These are phyloP conservation scores for Russula emetica DNA, from an alignment of 768 basidiomycete species.

Conservation along the genomic window DNA sequence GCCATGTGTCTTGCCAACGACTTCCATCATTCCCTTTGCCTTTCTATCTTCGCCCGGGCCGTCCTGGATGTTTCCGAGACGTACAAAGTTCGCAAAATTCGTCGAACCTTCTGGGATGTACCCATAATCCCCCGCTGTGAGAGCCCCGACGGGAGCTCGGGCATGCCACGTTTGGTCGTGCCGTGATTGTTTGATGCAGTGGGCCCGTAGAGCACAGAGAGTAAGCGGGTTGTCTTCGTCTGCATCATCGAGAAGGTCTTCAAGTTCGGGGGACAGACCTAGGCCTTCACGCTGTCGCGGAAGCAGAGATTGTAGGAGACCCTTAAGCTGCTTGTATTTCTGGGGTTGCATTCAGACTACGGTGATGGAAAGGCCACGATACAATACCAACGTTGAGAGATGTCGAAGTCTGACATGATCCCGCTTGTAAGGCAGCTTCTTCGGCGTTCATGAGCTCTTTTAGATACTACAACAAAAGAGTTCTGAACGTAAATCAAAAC, in stretches of 20 bases:
- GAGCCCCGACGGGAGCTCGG: slow-evolving; percentile 14
- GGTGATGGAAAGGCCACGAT: neutral
- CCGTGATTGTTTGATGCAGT: slow-evolving; percentile 13
- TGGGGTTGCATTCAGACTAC: neutral
- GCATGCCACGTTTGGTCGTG: slow-evolving; percentile 25
- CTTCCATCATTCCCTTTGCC: neutral
- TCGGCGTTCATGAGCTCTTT: slow-evolving; percentile 23
- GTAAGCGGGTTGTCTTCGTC: slow-evolving; percentile 19
- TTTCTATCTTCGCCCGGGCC: neutral
- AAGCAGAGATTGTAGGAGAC: slow-evolving; percentile 24
- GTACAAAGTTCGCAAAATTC: slow-evolving; percentile 21
- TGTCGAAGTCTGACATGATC: neutral
- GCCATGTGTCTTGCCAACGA: slow-evolving; percentile 17
- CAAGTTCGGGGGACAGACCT: slow-evolving; percentile 16
- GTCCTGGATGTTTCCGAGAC: slow-evolving; percentile 22
- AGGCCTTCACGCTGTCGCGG: slow-evolving; percentile 17
- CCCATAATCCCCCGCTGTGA: slow-evolving; percentile 23
- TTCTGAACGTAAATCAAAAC: neutral
- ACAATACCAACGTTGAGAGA: slow-evolving; percentile 8
- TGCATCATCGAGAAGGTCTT: slow-evolving; percentile 26
- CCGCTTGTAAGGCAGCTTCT: slow-evolving; percentile 14
- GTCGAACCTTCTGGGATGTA: slow-evolving; percentile 14
- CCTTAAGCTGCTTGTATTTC: slow-evolving; percentile 24
- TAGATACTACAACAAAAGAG: slow-evolving; percentile 10
- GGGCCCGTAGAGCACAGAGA: slow-evolving; percentile 21